Percentiles rank a stretch among this genome's conserved stretches.
These are phyloP conservation scores for Ligustrum vulgare DNA, from an alignment of 257 asterid species.

Conservation along the genomic window DNA sequence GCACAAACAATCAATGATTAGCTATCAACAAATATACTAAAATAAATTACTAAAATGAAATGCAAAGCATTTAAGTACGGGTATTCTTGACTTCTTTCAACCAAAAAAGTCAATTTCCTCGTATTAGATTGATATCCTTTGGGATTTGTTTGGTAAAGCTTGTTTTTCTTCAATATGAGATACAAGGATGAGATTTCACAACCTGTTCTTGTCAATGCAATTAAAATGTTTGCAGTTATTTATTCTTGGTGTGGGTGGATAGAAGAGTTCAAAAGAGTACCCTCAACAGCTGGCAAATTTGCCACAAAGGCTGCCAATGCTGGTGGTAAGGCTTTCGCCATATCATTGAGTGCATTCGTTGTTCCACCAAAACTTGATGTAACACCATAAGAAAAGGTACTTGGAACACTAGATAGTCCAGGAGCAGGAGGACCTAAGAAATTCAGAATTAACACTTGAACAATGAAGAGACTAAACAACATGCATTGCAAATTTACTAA, in stretches of 20 bases:
- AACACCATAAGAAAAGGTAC: constrained; percentile 42
- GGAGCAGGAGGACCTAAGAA: constrained; percentile 48
- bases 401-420: constrained; percentile 42
- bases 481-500: neutral
- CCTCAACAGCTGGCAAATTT: constrained; percentile 81
- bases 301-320: constrained; percentile 60
- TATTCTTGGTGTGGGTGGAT: neutral
- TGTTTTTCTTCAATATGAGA: neutral
- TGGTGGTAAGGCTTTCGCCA: constrained; percentile 68
- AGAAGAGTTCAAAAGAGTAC: constrained; percentile 33
- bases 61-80: neutral
- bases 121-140: constrained; percentile 23
- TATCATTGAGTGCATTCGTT: constrained; percentile 41
- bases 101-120: neutral
- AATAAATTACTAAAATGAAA: too few species aligned
- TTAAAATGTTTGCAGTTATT: neutral
- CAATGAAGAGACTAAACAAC: neutral
- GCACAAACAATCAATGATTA: constrained; percentile 18
- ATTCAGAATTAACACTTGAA: constrained; percentile 11
- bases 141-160: constrained; percentile 43
- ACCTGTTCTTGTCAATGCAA: neutral
- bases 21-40: constrained; percentile 36
- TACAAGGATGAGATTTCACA: neutral
- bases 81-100: neutral
- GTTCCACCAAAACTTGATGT: constrained; percentile 46